These are phyloP conservation scores for Taiozyma sp. DNA, from an alignment of 1,139 yeast genomes.

Conservation along the genomic window DNA sequence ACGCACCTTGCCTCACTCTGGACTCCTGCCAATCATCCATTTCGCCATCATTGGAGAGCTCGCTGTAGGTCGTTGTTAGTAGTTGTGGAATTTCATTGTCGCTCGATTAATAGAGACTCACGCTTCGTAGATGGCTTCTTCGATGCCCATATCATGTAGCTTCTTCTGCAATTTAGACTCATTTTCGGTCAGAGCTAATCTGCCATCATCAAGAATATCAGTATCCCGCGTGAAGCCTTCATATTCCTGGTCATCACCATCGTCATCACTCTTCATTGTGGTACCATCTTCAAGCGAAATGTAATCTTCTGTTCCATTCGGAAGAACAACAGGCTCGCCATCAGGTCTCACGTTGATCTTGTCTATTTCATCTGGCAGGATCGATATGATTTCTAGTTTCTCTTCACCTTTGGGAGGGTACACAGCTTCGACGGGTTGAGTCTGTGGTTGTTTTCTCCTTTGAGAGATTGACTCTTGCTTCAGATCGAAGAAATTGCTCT, in stretches of 20 bases:
- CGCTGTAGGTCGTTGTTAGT: conserved; percentile 25
- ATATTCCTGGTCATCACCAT: conserved; percentile 28
- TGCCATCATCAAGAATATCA: conserved; percentile 29
- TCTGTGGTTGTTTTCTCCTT: background rate
- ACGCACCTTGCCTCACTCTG: conserved; percentile 12
- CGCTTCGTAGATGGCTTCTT: conserved; percentile 33
- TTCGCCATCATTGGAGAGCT: conserved; percentile 28
- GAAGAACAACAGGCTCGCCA: background rate
- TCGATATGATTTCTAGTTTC: background rate
- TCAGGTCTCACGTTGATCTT: background rate
- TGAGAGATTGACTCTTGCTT: background rate
- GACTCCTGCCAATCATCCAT: conserved; percentile 22
- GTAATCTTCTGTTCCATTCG: background rate
- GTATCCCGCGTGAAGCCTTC: conserved; percentile 28
- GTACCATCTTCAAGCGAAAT: background rate
- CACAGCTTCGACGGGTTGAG: background rate
- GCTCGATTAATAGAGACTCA: conserved; percentile 19
- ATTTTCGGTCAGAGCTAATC: conserved; percentile 30
- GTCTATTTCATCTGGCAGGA: background rate
- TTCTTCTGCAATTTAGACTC: conserved; percentile 24
- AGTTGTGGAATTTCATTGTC: conserved; percentile 23
- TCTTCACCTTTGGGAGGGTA: background rate
- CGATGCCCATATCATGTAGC: conserved; percentile 33
- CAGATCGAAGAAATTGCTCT: background rate
- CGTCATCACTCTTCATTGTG: conserved; percentile 8